These are phyloP conservation scores for Maudiozyma turicensis DNA, from an alignment of 805 yeast species.

Conservation along the genomic window DNA sequence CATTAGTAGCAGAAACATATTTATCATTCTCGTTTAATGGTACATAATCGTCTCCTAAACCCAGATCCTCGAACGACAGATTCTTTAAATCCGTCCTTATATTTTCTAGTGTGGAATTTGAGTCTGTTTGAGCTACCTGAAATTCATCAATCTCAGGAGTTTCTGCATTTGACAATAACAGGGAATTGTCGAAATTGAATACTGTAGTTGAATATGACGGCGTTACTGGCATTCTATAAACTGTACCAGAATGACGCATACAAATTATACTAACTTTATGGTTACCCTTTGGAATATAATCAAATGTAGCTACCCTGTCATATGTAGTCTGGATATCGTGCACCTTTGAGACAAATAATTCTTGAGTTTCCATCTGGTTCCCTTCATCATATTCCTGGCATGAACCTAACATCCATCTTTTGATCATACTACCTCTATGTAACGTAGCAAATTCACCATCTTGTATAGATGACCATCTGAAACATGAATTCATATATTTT, in stretches of 20 bases:
- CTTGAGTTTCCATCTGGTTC: constrained; percentile 33
- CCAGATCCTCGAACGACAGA: constrained; percentile 27
- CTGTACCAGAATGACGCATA: constrained; percentile 84
- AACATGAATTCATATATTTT: constrained; percentile 52
- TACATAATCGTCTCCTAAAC: constrained; percentile 18
- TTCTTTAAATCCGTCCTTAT: constrained; percentile 14
- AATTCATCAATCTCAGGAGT: constrained; percentile 23
- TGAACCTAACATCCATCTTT: constrained; percentile 71
- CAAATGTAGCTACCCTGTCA: constrained; percentile 79
- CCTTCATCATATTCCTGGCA: constrained; percentile 31
- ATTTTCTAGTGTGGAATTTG: constrained; percentile 14
- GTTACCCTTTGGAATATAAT: constrained; percentile 55
- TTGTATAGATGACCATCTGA: constrained; percentile 55
- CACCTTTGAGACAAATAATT: constrained; percentile 66
- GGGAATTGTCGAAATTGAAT: constrained; percentile 62
- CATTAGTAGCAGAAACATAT: not conserved
- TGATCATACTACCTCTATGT: constrained; percentile 64
- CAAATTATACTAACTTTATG: constrained; percentile 64
- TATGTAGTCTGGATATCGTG: constrained; percentile 64
- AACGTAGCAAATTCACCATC: constrained; percentile 70
- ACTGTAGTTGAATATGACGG: constrained; percentile 55
- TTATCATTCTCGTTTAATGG: not conserved
- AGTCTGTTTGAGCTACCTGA: constrained; percentile 13
- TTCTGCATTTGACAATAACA: constrained; percentile 41
- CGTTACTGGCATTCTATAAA: constrained; percentile 65